Percentiles rank a stretch among this genome's conserved stretches.
Conservation (phyloP, 2,329 filamentous ascomycete species). For the Ramularia collo-cygni region DNA sequence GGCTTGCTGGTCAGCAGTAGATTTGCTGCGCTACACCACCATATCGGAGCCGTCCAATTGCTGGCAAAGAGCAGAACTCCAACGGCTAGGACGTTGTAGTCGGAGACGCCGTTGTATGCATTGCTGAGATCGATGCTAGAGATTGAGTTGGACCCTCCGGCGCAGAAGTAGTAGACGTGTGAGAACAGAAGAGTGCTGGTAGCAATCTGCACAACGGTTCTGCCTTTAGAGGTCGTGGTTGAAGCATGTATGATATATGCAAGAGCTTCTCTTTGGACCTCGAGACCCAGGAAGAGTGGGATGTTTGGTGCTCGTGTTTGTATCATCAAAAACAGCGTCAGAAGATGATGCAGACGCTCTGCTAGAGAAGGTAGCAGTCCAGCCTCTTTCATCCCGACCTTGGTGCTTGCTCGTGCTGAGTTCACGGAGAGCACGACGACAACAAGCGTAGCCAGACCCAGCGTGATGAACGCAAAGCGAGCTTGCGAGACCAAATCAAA, state of each 20-base stretch:
- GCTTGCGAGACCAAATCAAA: slow-evolving; percentile 32
- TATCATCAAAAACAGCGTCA: slow-evolving; percentile 73
- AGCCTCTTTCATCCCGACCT: slow-evolving; percentile 3
- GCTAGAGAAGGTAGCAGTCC: slow-evolving; percentile 21
- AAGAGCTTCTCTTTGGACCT: slow-evolving; percentile 43
- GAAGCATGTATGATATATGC: slow-evolving; percentile 10
- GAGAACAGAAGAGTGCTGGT: slow-evolving; percentile 70
- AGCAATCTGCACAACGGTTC: slow-evolving; percentile 39
- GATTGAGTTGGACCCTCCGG: slow-evolving; percentile 88
- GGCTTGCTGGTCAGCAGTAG: slow-evolving; percentile 30
- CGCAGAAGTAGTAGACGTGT: slow-evolving; percentile 78
- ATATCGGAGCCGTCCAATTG: slow-evolving; percentile 89
- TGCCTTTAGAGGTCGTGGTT: not conserved
- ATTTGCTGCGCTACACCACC: slow-evolving; percentile 67
- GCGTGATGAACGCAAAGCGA: slow-evolving; percentile 32
- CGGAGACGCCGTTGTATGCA: slow-evolving; percentile 84
- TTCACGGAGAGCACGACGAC: slow-evolving; percentile 19
- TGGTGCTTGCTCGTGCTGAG: slow-evolving; percentile 11
- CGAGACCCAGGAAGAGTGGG: slow-evolving; percentile 73
- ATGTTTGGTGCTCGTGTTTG: slow-evolving; percentile 82
- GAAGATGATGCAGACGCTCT: slow-evolving; percentile 53
- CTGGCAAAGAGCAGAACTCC: slow-evolving; percentile 76
- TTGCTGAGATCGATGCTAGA: slow-evolving; percentile 91
- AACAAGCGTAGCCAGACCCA: slow-evolving; percentile 28
- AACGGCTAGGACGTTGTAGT: slow-evolving; percentile 74